Conservation (phyloP, 2,329 filamentous ascomycete genomes). For the Lojkania enalia region DNA sequence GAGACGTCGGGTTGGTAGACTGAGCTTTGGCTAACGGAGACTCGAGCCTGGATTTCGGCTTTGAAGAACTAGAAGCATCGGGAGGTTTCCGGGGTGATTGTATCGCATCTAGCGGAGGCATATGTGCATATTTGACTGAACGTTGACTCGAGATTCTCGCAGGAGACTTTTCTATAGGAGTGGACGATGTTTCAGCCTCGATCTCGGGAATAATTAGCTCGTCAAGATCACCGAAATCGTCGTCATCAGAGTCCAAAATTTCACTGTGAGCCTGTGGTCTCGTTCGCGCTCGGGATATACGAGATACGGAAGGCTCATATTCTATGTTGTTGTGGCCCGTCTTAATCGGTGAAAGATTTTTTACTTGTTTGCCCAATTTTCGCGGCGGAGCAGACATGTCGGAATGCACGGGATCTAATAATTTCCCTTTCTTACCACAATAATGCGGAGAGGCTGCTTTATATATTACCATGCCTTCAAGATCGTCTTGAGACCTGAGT, state of each 20-base stretch:
- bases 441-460: not conserved
- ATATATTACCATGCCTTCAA: slow-evolving; percentile 10
- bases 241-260: slow-evolving; percentile 39
- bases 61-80: too few relatives aligned
- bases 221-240: slow-evolving; percentile 34
- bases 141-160: slow-evolving; percentile 20
- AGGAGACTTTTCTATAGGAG: slow-evolving; percentile 2
- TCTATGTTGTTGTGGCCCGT: slow-evolving; percentile 16
- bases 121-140: slow-evolving; percentile 8
- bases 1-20: too few relatives aligned
- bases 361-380: slow-evolving; percentile 31
- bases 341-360: not conserved
- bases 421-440: slow-evolving; percentile 31
- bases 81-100: too few relatives aligned
- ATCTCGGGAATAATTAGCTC: slow-evolving; percentile 18
- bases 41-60: too few relatives aligned
- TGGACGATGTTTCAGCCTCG: too few relatives aligned
- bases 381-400: slow-evolving; percentile 29
- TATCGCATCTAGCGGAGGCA: too few relatives aligned
- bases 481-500: slow-evolving; percentile 11
- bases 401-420: slow-evolving; percentile 32
- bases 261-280: slow-evolving; percentile 23
- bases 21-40: too few relatives aligned
- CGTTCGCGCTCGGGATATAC: slow-evolving; percentile 12
- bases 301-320: slow-evolving; percentile 4